Percentiles rank a stretch among this genome's conserved stretches.
Evolutionary conservation across 2,329 filamentous ascomycete genomes (phyloP).

Genomic region (Biscogniauxia marginata): DNA sequence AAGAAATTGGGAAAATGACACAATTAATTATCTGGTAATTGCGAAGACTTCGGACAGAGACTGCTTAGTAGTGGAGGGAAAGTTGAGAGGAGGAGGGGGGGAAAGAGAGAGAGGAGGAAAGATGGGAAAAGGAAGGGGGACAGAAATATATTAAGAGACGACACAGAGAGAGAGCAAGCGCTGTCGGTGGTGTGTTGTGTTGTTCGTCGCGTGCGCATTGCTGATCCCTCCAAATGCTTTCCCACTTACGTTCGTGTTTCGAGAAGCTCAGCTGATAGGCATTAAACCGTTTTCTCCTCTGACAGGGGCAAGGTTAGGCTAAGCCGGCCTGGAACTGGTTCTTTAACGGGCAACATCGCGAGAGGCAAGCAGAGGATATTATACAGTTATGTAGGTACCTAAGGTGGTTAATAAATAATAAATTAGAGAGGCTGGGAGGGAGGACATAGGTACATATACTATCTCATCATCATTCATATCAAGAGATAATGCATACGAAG

Average conservation of each 20-base stretch:
- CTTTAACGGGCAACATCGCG: too few relatives aligned
- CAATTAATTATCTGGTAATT: conserved; percentile 4
- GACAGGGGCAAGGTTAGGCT: background rate
- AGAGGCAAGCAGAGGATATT: too few relatives aligned
- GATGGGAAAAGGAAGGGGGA: background rate
- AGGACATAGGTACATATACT: too few relatives aligned
- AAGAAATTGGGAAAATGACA: conserved; percentile 9
- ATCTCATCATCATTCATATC: too few relatives aligned
- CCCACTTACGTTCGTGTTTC: too few relatives aligned
- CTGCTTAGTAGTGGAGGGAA: conserved; percentile 3
- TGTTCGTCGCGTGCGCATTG: background rate
- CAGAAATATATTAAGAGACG: background rate
- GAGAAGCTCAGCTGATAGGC: too few relatives aligned
- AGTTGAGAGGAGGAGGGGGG: conserved; percentile 3
- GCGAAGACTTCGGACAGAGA: background rate
- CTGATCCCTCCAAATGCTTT: background rate
- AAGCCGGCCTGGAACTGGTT: background rate
- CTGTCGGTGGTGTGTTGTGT: conserved; percentile 6
- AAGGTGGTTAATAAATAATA: too few relatives aligned
- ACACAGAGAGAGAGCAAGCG: conserved; percentile 7
- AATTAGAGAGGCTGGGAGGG: too few relatives aligned
- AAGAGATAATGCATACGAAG: too few relatives aligned
- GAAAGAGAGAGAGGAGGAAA: conserved; percentile 15
- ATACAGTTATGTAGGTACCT: background rate
- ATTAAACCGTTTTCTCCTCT: too few relatives aligned